Evolutionary conservation across 345 rosid genomes (phyloP), one percentile per base, ranked within the genome.

Genomic region (Garcia nutans): DNA sequence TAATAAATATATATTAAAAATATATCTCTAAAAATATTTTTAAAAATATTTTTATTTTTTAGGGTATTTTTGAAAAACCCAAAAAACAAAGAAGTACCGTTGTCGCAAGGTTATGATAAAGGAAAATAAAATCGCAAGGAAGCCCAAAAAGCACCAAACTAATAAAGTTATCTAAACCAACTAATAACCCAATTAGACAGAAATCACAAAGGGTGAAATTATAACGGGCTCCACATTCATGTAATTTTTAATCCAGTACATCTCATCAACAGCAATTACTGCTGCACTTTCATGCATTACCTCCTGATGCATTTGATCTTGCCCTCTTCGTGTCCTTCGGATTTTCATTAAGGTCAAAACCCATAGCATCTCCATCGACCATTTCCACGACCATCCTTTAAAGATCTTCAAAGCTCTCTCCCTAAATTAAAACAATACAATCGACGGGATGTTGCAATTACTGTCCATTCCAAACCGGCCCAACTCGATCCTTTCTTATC

Each of bases 371-470:
- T 33, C 91, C 93, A 31, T 88, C 86, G 6, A 91, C 97, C 86
- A 94, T 92, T 0, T 92, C 97, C 76, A 85, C 79, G 42, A 94
- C 91, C 97, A 90, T 91, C 88, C 91, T 85, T 63, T 91, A 97
- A 50, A 94, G 89, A 64, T 94, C 98, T 84, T 94, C 97, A 15
- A 94, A 85, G 71, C 93, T 94, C 45, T 91, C 89, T 10, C 89
- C 95, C 97, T 94, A 76, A n/a, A n/a, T n/a, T n/a, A n/a, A n/a
- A 64, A 41, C 8, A 6, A 41, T 0, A 26, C 23, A 10, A 2
- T 56, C 47, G 16, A 41, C 16, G 17, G 15, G 17, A 16, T 13
- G 3, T 24, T 7, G n/a, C 11, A 37, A 26, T 63, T 63, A 58
- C 71, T 41, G n/a, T n/a, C n/a, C n/a, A n/a, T n/a, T n/a, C n/a